These are phyloP conservation scores for Endogone sp. DNA, from an alignment of 192 early-diverging fungal genomes.

Conservation along the genomic window DNA sequence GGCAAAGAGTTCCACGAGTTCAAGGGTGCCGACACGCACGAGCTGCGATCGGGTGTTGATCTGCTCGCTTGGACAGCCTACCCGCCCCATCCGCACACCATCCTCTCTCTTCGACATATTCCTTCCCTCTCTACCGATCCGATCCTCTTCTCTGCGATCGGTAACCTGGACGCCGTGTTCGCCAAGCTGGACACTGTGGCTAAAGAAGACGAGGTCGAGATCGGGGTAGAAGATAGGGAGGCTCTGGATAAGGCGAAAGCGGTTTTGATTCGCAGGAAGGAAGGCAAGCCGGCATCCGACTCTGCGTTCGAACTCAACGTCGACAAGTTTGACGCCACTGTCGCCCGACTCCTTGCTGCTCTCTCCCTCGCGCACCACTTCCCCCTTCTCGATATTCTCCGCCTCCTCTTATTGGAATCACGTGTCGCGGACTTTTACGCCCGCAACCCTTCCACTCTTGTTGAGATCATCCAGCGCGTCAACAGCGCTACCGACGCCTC, in stretches of 20 bases:
- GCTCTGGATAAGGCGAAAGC: not conserved
- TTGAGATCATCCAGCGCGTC: constrained; percentile 14
- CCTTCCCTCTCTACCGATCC: constrained; percentile 33
- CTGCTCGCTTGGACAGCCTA: constrained; percentile 56
- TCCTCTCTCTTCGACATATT: constrained; percentile 31
- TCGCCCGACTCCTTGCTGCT: constrained; percentile 22
- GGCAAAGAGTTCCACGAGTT: constrained; percentile 52
- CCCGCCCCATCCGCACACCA: constrained; percentile 68
- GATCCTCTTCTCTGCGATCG: constrained; percentile 32
- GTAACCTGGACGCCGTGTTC: constrained; percentile 29
- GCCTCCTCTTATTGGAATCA: constrained; percentile 48
- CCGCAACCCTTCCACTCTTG: constrained; percentile 17
- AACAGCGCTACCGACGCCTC: constrained; percentile 8
- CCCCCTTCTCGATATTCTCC: constrained; percentile 61
- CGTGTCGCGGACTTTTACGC: constrained; percentile 41
- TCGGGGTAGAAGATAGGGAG: not conserved
- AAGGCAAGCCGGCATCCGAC: constrained; percentile 20
- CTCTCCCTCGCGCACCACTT: constrained; percentile 50
- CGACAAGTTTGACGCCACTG: constrained; percentile 19
- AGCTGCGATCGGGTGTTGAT: constrained; percentile 57
- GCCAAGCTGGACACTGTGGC: constrained; percentile 26
- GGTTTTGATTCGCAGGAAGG: constrained; percentile 19
- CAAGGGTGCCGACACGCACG: constrained; percentile 56
- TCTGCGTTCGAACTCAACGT: constrained; percentile 19
- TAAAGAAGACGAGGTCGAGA: not conserved